phyloP scores from a whole-genome alignment of 2,329 filamentous ascomycete genomes.

The Penicillium sp. region DNA sequence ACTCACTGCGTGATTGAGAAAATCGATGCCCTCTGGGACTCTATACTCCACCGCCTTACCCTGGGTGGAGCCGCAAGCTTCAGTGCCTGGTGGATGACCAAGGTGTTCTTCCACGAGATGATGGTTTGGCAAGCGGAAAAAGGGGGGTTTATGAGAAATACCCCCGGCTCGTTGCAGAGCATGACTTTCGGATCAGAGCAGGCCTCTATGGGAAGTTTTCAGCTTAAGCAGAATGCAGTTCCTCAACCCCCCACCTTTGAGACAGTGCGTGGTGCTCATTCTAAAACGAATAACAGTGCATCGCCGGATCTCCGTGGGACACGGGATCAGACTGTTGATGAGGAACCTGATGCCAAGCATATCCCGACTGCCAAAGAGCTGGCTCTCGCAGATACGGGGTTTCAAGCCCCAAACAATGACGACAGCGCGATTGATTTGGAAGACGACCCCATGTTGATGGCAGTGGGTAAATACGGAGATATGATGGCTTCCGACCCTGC shows the following conservation, averaged over 20 bases:
- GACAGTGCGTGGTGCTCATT: conserved; percentile 23
- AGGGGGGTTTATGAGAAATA: conserved; percentile 78
- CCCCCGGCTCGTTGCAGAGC: conserved; percentile 44
- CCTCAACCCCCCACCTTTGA: conserved; percentile 30
- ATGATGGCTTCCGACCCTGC: conserved; percentile 54
- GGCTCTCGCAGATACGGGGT: conserved; percentile 52
- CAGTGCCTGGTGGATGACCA: conserved; percentile 71
- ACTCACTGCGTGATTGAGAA: conserved; percentile 54
- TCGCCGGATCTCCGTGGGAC: conserved; percentile 24
- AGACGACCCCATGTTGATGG: conserved; percentile 51
- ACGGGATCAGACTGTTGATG: conserved; percentile 26
- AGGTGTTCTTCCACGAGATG: conserved; percentile 96
- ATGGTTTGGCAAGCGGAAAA: conserved; percentile 86
- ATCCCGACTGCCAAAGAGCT: conserved; percentile 46
- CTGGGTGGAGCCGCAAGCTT: conserved; percentile 54
- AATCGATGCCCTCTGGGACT: conserved; percentile 52
- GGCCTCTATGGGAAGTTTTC: conserved; percentile 28
- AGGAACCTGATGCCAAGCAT: conserved; percentile 32
- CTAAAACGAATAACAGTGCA: conserved; percentile 29
- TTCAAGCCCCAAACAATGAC: conserved; percentile 58
- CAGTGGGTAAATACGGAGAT: conserved; percentile 53
- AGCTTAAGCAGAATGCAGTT: conserved; percentile 30
- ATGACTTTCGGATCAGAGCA: conserved; percentile 35
- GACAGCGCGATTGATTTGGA: conserved; percentile 77
- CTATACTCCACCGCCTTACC: conserved; percentile 52